These are phyloP conservation scores for Moesziomyces aphidis DNA, from an alignment of 1,284 basidiomycete genomes.

Conservation along the genomic window DNA sequence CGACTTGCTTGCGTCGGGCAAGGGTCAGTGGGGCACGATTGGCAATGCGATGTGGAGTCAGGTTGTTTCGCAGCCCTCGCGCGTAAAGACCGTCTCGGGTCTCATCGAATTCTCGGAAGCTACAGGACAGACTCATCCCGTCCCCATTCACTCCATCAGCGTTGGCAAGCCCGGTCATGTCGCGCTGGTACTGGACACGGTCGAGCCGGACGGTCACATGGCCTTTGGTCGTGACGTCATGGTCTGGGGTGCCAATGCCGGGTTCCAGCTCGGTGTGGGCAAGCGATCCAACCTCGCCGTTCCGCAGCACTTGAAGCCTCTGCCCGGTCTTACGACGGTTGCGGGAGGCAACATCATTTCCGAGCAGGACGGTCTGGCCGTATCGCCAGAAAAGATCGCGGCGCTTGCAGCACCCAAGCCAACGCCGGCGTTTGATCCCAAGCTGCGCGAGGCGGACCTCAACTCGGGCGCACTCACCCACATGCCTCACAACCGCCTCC, in stretches of 20 bases:
- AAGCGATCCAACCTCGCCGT: conserved; percentile 79
- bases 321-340: conserved; percentile 66
- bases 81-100: conserved; percentile 85
- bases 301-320: conserved; percentile 73
- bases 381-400: conserved; percentile 16
- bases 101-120: conserved; percentile 71
- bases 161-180: conserved; percentile 77
- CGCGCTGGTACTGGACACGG: conserved; percentile 62
- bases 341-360: conserved; percentile 24
- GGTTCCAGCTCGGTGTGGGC: conserved; percentile 76
- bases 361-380: conserved; percentile 30
- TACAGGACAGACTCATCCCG: conserved; percentile 71
- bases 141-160: conserved; percentile 78
- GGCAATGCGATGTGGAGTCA: conserved; percentile 84
- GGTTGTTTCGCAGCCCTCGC: conserved; percentile 78
- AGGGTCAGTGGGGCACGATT: conserved; percentile 86
- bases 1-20: conserved; percentile 83
- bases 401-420: conserved; percentile 13
- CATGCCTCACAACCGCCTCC: conserved; percentile 62
- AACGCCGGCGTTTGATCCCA: conserved; percentile 17
- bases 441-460: conserved; percentile 53
- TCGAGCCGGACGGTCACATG: conserved; percentile 51
- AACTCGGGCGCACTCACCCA: conserved; percentile 59
- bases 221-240: conserved; percentile 72
- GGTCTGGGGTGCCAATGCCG: conserved; percentile 70